Conservation (phyloP, 2,329 filamentous ascomycete genomes). For the Arthrobotrys sinensis region DNA sequence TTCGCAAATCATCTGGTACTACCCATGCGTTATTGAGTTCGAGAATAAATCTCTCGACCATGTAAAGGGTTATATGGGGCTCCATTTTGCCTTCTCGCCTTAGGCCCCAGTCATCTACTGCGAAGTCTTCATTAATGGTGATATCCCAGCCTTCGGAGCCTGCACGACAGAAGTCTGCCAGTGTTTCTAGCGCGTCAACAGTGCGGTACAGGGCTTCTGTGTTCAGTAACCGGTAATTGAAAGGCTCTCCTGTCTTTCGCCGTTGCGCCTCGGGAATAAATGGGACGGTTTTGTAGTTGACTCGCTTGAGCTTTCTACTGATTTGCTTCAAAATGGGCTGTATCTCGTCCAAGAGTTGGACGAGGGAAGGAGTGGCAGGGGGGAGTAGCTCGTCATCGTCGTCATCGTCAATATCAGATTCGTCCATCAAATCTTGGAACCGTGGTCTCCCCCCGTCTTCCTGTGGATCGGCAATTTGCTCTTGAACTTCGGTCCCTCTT, state of each 20-base stretch:
- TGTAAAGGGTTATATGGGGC: neutral
- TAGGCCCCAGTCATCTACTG: slow-evolving; percentile 7
- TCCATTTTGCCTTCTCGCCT: neutral
- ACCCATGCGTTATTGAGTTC: neutral
- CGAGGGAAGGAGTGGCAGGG: neutral
- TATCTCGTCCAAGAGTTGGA: neutral
- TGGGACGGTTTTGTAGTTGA: slow-evolving; percentile 4
- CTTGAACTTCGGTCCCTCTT: no score
- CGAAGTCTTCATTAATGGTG: slow-evolving; percentile 24
- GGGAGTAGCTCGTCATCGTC: neutral
- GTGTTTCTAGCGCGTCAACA: neutral
- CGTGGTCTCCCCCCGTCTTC: neutral
- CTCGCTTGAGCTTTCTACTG: neutral
- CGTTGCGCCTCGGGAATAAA: slow-evolving; percentile 5
- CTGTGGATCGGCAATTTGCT: neutral
- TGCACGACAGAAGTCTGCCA: neutral
- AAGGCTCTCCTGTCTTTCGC: neutral
- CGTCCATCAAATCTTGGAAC: neutral
- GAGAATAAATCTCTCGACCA: neutral
- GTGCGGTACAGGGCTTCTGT: neutral
- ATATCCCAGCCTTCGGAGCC: neutral
- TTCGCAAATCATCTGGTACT: neutral
- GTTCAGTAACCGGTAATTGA: slow-evolving; percentile 23
- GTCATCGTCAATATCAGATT: neutral
- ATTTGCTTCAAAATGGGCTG: neutral